phyloP scores from a whole-genome alignment of 371 early-diverging fungal genomes.

The Chytridiales sp. region DNA sequence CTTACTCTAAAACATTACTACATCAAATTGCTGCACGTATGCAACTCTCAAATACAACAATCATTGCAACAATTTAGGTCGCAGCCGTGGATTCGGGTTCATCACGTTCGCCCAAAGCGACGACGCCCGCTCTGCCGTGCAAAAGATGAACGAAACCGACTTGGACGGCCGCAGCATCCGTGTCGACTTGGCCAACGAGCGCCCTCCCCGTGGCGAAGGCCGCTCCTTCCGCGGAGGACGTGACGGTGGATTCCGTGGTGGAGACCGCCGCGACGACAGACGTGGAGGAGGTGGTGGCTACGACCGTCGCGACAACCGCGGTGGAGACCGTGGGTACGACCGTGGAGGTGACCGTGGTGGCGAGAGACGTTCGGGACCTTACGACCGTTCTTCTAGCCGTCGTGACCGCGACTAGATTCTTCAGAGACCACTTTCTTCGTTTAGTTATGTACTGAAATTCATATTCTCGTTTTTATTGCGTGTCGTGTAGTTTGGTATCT shows the following conservation, averaged over 20 bases:
- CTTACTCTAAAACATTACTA: no score
- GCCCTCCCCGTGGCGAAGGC: slow-evolving; percentile 25
- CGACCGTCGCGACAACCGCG: slow-evolving; percentile 1
- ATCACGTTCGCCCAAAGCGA: slow-evolving; percentile 55
- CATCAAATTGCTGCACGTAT: no score
- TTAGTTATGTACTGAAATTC: no score
- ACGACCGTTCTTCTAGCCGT: no score
- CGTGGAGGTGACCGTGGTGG: slow-evolving; percentile 20
- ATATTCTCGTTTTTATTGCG: no score
- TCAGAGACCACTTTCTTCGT: no score
- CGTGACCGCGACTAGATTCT: no score
- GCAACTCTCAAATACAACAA: no score
- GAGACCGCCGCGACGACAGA: slow-evolving; percentile 3
- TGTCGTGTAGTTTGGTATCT: no score
- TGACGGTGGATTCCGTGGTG: not conserved
- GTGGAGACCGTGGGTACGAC: slow-evolving; percentile 4
- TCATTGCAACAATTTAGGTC: slow-evolving; percentile 38
- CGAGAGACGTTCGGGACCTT: no score
- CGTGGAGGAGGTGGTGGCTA: slow-evolving; percentile 17
- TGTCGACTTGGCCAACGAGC: slow-evolving; percentile 44
- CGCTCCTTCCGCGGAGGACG: slow-evolving; percentile 22
- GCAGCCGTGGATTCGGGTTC: slow-evolving; percentile 75
- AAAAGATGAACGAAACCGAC: slow-evolving; percentile 51
- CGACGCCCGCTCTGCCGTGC: slow-evolving; percentile 54
- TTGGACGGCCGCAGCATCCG: slow-evolving; percentile 61